A percentile compares a stretch with the other conserved stretches of the same genome.
Evolutionary conservation across 495 filamentous ascomycete species (phyloP).

Genomic region (Bryoglossum gracile): DNA sequence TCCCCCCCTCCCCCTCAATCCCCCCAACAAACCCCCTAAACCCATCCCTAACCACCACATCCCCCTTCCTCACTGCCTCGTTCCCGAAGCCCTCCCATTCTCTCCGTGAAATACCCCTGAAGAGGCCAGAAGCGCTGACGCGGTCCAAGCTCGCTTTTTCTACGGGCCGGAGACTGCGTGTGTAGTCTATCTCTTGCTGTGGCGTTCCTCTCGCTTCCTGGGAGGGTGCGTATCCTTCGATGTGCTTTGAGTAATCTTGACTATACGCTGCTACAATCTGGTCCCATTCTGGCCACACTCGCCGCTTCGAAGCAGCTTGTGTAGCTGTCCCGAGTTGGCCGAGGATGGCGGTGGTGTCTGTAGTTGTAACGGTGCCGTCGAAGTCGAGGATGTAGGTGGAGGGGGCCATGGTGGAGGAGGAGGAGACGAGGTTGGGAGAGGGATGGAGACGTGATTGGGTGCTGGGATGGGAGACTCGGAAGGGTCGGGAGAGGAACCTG

Average conservation of each 20-base stretch:
- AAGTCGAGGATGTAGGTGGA: slow-evolving; percentile 18
- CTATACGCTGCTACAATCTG: slow-evolving; percentile 11
- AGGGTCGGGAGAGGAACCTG: too few relatives aligned
- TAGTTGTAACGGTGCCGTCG: slow-evolving; percentile 20
- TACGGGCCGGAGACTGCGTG: slow-evolving; percentile 5
- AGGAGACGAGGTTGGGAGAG: background rate
- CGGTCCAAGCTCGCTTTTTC: slow-evolving; percentile 17
- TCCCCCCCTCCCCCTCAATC: too few relatives aligned
- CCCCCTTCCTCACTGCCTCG: slow-evolving; percentile 6
- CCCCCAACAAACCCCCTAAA: slow-evolving; percentile 9
- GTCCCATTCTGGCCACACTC: slow-evolving; percentile 6
- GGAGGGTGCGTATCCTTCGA: slow-evolving; percentile 1
- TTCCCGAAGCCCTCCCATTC: slow-evolving; percentile 11
- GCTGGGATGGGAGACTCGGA: too few relatives aligned
- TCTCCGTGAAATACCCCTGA: slow-evolving; percentile 7
- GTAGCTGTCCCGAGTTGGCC: slow-evolving; percentile 1
- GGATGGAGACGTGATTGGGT: too few relatives aligned
- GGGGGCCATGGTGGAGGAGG: background rate
- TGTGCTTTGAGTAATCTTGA: slow-evolving; percentile 9
- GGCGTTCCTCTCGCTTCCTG: slow-evolving; percentile 7
- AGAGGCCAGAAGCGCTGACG: slow-evolving; percentile 17
- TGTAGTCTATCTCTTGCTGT: slow-evolving; percentile 10
- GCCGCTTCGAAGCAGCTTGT: background rate
- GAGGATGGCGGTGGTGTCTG: slow-evolving; percentile 16
- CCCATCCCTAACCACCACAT: slow-evolving; percentile 16